phyloP scores from a whole-genome alignment of 2,329 filamentous ascomycete genomes.

The Talaromyces sp. region DNA sequence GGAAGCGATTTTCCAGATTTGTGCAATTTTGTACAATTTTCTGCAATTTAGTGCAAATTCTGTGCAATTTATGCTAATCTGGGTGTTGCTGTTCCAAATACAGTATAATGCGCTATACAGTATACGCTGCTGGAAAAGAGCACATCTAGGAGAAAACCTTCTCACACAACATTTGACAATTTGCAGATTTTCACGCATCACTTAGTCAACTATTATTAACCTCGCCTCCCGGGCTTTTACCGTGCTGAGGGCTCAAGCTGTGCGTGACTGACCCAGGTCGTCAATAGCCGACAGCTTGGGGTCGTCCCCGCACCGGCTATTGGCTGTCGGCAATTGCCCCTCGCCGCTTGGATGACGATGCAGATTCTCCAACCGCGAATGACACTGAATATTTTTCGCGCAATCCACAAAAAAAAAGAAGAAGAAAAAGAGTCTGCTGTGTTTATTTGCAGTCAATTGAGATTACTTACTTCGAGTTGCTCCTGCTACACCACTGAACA shows the following conservation, averaged over 20 bases:
- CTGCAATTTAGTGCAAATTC: not conserved
- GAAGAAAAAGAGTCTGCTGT: not conserved
- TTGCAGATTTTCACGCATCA: not conserved
- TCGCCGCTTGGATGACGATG: not conserved
- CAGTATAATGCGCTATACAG: no score
- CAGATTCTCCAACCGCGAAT: not conserved
- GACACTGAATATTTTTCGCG: not conserved
- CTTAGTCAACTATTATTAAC: not conserved
- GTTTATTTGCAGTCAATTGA: not conserved
- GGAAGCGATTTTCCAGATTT: not conserved
- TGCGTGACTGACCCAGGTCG: not conserved
- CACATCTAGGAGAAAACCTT: not conserved
- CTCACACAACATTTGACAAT: not conserved
- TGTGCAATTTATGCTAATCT: not conserved
- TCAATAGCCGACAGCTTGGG: conserved; percentile 17
- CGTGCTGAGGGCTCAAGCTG: not conserved
- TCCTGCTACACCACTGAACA: not conserved
- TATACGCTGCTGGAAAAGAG: not conserved
- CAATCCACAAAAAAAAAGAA: no score
- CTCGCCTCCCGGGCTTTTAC: not conserved
- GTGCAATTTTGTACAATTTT: not conserved
- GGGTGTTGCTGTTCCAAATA: no score
- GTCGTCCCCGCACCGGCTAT: conserved; percentile 9
- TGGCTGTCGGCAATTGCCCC: conserved; percentile 13
- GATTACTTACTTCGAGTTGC: not conserved